Evolutionary conservation across 805 yeast genomes (phyloP), one percentile per base, ranked within the genome.

Genomic region (Yamadazyma nakazawae): DNA sequence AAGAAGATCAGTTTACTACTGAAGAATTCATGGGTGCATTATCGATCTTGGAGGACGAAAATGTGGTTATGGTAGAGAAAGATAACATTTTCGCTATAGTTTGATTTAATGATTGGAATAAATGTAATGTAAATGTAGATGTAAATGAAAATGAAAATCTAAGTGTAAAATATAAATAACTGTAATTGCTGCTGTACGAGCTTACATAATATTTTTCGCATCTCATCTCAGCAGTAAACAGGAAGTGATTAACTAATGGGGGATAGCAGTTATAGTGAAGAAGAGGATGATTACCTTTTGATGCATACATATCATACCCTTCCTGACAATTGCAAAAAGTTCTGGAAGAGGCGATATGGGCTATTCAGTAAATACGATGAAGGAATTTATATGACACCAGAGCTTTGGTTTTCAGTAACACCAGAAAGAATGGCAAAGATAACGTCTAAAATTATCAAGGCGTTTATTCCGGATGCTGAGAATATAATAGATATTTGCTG

Each of bases 331-430:
- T 56, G 74, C 47, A 63, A 63, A 46, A 82, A 81, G 59, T 83
- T 76, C 61, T 88, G 91, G 90, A 62, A 61, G 18, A 74, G 76
- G 36, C 64, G 96, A n/a, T 75, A 79, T 52, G 59, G 60, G 13
- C 60, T 90, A 9, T 90, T 90, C 60, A 67, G 80, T 5, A 70
- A 66, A 51, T 85, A 74, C 54, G 88, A 87, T 56, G 76, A 80
- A 6, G 92, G 94, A 0, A 74, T 89, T 1, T 72, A 72, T 44
- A 70, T 91, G 68, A 84, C 85, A 1, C 69, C 78, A 13, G 94
- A 85, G 58, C 72, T 89, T 42, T 87, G 96, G 94, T 91, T 74
- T 62, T 84, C 92, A 46, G 96, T 89, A 5, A 91, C 98, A 0
- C 91, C 96, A 0, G 97, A 91, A 57, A 56, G 62, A 1, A 67